Evolutionary conservation across 2,329 filamentous ascomycete genomes (phyloP).

Genomic region (Chalara sp.): DNA sequence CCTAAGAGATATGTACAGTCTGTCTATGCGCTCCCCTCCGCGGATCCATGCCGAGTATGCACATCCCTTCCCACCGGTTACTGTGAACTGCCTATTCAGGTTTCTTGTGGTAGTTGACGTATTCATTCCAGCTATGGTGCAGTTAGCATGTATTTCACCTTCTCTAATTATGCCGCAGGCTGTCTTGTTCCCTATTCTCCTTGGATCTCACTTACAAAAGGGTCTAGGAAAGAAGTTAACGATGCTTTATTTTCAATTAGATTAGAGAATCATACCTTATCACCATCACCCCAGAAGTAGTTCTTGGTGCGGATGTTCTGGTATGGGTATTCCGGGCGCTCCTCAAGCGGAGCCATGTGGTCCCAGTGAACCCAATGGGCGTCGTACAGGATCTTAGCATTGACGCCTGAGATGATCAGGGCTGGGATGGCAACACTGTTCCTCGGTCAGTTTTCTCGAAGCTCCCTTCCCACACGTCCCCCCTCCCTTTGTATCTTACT

Average conservation of each 20-base stretch:
- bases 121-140: conserved; percentile 76
- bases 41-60: too few relatives aligned
- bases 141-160: conserved; percentile 11
- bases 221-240: conserved; percentile 39
- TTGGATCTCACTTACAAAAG: conserved; percentile 49
- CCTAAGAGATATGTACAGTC: conserved; percentile 19
- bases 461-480: conserved; percentile 1
- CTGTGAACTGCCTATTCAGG: conserved; percentile 11
- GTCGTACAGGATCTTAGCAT: conserved; percentile 86
- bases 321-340: conserved; percentile 90
- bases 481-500: conserved; percentile 51
- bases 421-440: conserved; percentile 67
- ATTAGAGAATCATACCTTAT: conserved; percentile 61
- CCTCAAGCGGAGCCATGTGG: conserved; percentile 81
- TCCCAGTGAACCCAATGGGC: conserved; percentile 96
- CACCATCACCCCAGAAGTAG: conserved; percentile 89
- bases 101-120: conserved; percentile 89
- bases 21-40: conserved; percentile 6
- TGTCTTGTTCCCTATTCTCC: background rate
- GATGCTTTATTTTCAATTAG: conserved; percentile 4
- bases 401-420: conserved; percentile 65
- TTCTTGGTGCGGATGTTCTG: conserved; percentile 98
- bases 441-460: conserved; percentile 11
- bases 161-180: background rate
- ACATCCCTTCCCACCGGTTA: background rate